Conservation (phyloP, 305 asterid species). For the Salvia sclarea region DNA sequence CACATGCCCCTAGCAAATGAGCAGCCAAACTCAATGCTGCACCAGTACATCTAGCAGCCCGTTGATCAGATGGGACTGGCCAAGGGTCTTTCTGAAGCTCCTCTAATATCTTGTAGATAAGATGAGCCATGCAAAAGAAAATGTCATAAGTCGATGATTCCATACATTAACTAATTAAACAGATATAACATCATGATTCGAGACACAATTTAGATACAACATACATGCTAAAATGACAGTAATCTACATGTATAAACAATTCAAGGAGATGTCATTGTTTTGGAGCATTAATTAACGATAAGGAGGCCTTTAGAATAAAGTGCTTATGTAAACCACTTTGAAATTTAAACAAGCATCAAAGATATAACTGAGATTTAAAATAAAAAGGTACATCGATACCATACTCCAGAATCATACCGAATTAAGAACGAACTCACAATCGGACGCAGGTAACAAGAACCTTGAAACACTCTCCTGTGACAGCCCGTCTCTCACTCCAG, state of each 20-base stretch:
- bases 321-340: not conserved
- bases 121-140: conserved; percentile 25
- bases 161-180: conserved; percentile 26
- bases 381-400: conserved; percentile 26
- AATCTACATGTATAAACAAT: conserved; percentile 7
- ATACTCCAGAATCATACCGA: conserved; percentile 56
- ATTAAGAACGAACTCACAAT: conserved; percentile 91
- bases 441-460: conserved; percentile 94
- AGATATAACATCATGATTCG: not conserved
- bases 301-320: not conserved
- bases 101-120: conserved; percentile 71
- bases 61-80: conserved; percentile 90
- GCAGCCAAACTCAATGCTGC: conserved; percentile 93
- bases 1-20: conserved; percentile 91
- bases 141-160: conserved; percentile 28
- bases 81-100: conserved; percentile 99
- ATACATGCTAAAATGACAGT: not conserved
- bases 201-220: not conserved
- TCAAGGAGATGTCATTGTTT: not conserved
- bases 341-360: conserved; percentile 18
- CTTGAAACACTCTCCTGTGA: conserved; percentile 89
- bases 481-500: conserved; percentile 90
- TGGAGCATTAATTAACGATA: conserved; percentile 11
- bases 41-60: conserved; percentile 93
- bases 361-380: conserved; percentile 12